These are phyloP conservation scores for Ustulina deusta DNA, from an alignment of 2,329 filamentous ascomycete species.

Conservation along the genomic window DNA sequence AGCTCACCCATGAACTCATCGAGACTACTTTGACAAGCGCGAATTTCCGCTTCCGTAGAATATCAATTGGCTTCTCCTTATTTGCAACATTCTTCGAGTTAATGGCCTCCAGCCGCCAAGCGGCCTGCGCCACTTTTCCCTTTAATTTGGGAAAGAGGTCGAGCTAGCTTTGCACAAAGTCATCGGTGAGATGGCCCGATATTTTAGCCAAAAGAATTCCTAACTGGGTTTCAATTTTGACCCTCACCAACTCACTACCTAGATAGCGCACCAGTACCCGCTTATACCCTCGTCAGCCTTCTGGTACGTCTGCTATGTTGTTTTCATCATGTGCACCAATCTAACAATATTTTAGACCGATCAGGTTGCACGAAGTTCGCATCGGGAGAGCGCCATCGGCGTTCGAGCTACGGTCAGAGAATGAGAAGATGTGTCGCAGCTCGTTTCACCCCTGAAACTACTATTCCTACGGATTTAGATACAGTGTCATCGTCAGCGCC, in stretches of 20 bases:
- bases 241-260: constrained; percentile 22
- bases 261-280: constrained; percentile 16
- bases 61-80: constrained; percentile 7
- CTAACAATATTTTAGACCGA: constrained; percentile 1
- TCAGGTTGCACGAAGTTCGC: too few relatives aligned
- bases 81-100: neutral
- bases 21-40: constrained; percentile 25
- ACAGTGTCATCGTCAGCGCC: neutral
- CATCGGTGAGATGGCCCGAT: constrained; percentile 25
- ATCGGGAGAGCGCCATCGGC: constrained; percentile 19
- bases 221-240: constrained; percentile 26
- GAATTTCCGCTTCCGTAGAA: constrained; percentile 28
- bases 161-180: constrained; percentile 26
- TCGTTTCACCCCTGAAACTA: constrained; percentile 3
- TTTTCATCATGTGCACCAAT: constrained; percentile 21
- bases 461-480: constrained; percentile 1
- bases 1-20: constrained; percentile 27
- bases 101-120: constrained; percentile 18
- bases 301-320: constrained; percentile 20
- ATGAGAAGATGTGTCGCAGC: constrained; percentile 8
- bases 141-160: constrained; percentile 25
- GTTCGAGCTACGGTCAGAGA: constrained; percentile 22
- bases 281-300: constrained; percentile 21
- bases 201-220: constrained; percentile 24
- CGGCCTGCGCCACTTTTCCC: constrained; percentile 19